Evolutionary conservation across 2,329 filamentous ascomycete genomes (phyloP).

Genomic region (Xylariaceae sp.): DNA sequence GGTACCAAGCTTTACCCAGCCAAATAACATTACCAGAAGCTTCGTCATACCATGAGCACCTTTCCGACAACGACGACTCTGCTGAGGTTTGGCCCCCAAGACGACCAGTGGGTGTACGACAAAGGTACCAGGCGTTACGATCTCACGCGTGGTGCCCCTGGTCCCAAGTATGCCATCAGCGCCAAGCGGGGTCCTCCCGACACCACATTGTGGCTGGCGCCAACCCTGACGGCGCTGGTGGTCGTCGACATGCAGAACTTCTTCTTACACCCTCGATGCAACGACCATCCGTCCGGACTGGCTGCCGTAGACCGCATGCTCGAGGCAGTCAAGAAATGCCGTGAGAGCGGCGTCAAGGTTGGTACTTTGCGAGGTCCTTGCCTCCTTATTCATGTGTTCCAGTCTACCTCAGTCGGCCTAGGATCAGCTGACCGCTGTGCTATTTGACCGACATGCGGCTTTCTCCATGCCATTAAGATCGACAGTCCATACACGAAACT

Average conservation of each 20-base stretch:
- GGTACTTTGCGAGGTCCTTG: too few species aligned
- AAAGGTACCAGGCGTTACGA: conserved; percentile 23
- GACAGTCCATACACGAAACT: too few species aligned
- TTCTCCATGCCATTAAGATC: too few species aligned
- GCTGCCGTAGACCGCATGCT: conserved; percentile 35
- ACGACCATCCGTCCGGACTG: conserved; percentile 35
- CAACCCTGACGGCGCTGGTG: conserved; percentile 40
- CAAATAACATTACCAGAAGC: too few species aligned
- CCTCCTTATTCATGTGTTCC: too few species aligned
- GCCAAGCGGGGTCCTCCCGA: background rate
- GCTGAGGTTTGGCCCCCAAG: conserved; percentile 25
- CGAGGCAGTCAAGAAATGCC: conserved; percentile 39
- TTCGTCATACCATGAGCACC: conserved; percentile 1
- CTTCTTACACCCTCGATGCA: conserved; percentile 41
- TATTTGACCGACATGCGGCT: too few species aligned
- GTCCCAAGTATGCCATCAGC: background rate
- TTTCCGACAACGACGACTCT: conserved; percentile 10
- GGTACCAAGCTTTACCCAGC: too few species aligned
- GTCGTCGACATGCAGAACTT: conserved; percentile 52
- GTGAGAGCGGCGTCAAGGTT: conserved; percentile 39
- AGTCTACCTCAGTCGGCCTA: too few species aligned
- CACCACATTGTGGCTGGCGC: conserved; percentile 14
- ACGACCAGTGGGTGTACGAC: conserved; percentile 28
- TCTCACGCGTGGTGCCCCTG: conserved; percentile 14
- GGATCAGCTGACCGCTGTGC: too few species aligned